Evolutionary conservation across 495 filamentous ascomycete species (phyloP).

Genomic region (Venustampulla echinocandica): DNA sequence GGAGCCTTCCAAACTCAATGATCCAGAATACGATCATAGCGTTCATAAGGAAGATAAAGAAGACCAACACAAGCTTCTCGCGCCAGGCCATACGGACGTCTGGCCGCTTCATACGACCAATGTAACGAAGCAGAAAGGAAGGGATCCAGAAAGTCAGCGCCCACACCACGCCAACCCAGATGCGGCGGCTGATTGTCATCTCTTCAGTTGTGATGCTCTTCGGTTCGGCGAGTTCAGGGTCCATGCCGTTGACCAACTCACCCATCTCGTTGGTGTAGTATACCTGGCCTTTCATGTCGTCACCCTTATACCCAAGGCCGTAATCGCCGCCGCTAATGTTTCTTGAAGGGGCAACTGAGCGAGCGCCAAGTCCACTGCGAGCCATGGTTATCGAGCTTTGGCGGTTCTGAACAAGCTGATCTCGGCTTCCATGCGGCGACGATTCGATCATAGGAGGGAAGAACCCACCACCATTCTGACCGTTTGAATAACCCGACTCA

Average conservation of each 20-base stretch:
- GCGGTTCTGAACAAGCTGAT: constrained; percentile 58
- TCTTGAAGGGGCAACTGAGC: constrained; percentile 67
- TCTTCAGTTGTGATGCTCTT: constrained; percentile 67
- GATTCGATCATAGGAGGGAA: constrained; percentile 55
- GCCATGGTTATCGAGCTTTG: constrained; percentile 51
- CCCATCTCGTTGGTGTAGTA: constrained; percentile 58
- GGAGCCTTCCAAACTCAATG: constrained; percentile 68
- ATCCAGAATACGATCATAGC: constrained; percentile 87
- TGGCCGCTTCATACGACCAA: constrained; percentile 94
- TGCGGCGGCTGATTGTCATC: constrained; percentile 51
- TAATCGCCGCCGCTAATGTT: constrained; percentile 68
- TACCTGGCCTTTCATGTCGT: constrained; percentile 60
- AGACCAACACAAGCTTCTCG: constrained; percentile 79
- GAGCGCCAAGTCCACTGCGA: constrained; percentile 40
- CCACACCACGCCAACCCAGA: constrained; percentile 82
- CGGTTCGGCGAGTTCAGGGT: constrained; percentile 66
- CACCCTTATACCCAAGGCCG: constrained; percentile 78
- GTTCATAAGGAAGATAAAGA: constrained; percentile 78
- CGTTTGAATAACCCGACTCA: constrained; percentile 55
- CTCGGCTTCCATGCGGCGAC: constrained; percentile 56
- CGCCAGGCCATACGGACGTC: constrained; percentile 71
- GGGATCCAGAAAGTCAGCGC: constrained; percentile 90
- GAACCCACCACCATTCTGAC: constrained; percentile 55
- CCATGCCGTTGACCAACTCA: constrained; percentile 46
- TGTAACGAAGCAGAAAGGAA: constrained; percentile 64